phyloP scores from a whole-genome alignment of 2,329 filamentous ascomycete species.

The Fusarium subtropicale region DNA sequence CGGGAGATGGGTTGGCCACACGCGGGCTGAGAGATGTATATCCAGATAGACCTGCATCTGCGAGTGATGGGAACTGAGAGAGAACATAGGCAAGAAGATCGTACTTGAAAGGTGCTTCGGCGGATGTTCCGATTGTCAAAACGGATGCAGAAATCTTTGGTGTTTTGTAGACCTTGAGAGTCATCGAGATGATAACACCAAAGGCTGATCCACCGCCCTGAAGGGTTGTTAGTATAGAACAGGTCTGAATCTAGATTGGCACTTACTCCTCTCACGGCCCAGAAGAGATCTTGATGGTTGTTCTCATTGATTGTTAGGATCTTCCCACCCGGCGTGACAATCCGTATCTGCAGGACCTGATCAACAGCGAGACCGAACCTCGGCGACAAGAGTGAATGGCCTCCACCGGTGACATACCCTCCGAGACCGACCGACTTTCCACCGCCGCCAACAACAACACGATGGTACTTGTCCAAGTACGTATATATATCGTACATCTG shows the following conservation, averaged over 20 bases:
- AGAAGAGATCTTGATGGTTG: slow-evolving; percentile 69
- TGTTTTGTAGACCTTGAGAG: slow-evolving; percentile 63
- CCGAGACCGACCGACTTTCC: slow-evolving; percentile 68
- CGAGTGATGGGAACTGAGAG: slow-evolving; percentile 59
- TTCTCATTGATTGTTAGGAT: slow-evolving; percentile 64
- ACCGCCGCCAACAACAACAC: slow-evolving; percentile 66
- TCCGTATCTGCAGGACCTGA: slow-evolving; percentile 68
- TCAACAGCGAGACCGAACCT: slow-evolving; percentile 71
- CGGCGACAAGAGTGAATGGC: slow-evolving; percentile 66
- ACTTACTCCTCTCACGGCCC: slow-evolving; percentile 70
- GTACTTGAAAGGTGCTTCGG: slow-evolving; percentile 55
- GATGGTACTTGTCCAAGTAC: slow-evolving; percentile 56
- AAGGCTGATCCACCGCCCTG: slow-evolving; percentile 71
- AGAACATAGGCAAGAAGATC: slow-evolving; percentile 61
- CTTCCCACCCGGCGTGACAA: slow-evolving; percentile 65
- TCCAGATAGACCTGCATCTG: slow-evolving; percentile 63
- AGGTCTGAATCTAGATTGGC: accelerated
- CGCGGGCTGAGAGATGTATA: slow-evolving; percentile 56
- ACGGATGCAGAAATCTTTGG: slow-evolving; percentile 48
- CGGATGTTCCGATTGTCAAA: slow-evolving; percentile 40
- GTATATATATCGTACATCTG: slow-evolving; percentile 63
- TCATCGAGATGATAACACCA: slow-evolving; percentile 69
- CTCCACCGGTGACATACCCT: slow-evolving; percentile 71
- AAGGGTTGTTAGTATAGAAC: background rate
- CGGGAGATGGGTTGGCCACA: slow-evolving; percentile 53